Base-by-base conservation (phyloP, 2,329 filamentous ascomycete species). In the Stromatinia cepivora region DNA sequence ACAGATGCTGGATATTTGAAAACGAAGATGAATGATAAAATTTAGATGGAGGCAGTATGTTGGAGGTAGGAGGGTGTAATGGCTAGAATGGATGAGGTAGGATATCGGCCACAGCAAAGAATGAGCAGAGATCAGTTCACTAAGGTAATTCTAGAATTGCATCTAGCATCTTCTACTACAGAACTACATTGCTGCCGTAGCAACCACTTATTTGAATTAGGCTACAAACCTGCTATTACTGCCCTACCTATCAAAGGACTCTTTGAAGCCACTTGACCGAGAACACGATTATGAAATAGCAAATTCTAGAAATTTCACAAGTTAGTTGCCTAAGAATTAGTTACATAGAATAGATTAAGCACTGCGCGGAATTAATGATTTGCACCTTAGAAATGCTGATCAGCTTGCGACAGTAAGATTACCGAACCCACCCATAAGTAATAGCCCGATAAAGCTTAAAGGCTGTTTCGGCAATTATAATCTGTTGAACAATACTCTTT, bases 221-320 rank as follows among this genome's bases (percentile, higher is more conserved):
- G 10, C 25, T 22, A 31, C 15, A 20, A 3, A 20, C 5, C 4
- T 15, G 45, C 15, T 25, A 13, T 2, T 5, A 22, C 22, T 39
- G 15, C 11, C 46, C 34, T 28, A 52, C 46, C 34, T 28, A 52
- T 39, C 9, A 22, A 20, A 39, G n/a, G 25, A 6, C 3, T 17
- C 6, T 39, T 20, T 22, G 8, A 28, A n/a, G 9, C 36, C 1
- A 39, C 5, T 28, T 36, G 1, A 20, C 6, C 7, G 1, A 25
- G 11, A 11, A 28, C n/a, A 5, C 3, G 1, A 20, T 20, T 28
- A 4, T 3, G 4, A 1, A 34, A 15, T 20, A 10, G 5, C 3
- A 15, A 36, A 4, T 39, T 39, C 46, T 28, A 39, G 31, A 20
- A n/a, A 36, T 8, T 25, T 11, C 7, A 36, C 10, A 17, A 25